Base-by-base conservation (phyloP, 768 basidiomycete species). In the Pholiota conissans region DNA sequence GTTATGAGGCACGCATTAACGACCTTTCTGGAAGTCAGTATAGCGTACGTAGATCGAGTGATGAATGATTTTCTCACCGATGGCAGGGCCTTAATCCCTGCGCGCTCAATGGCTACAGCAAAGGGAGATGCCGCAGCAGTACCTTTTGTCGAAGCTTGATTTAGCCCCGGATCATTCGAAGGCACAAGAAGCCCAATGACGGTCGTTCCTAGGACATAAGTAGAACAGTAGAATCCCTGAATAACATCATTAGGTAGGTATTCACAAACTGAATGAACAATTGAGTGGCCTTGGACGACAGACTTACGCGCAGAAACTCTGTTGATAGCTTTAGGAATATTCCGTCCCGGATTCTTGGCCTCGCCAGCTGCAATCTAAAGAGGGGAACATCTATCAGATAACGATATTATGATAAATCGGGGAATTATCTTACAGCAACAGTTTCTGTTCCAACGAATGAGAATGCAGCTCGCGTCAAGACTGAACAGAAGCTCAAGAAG, bases 391-490 rank as follows among this genome's bases (percentile, higher is more conserved):
- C 14, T 27, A 5, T 27, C 30, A 39, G 32, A 20, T 56, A 5
- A 29, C 40, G 16, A 8, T 11, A 20, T 11, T n/a, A 5, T 52
- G 4, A 30, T 22, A 37, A n/a, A 18, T 40, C 42, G 18, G 10
- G 39, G 22, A 18, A 55, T 22, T 26, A 22, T 11, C 82, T 65
- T 76, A 91, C 88, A 27, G 91, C 93, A 32, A 96, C 93, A 65
- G 96, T 94, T 72, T 98, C 95, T 5, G 93, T 95, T 13, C 95
- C 95, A 57, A 94, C 93, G 59, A 74, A 95, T 14, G 92, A 93
- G 78, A 95, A 97, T 11, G 92, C 93, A 2, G 95, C 95, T 63
- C 94, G 89, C 6, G 87, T 85, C 73, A 96, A 69, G 10, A 79
- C 77, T 6, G 76, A 76, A 76, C 77, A 81, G 71, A 74, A 83